Percentiles rank a stretch among this genome's conserved stretches.
Conservation (phyloP, 768 basidiomycete species). For the Phanerodontia chrysosporium region DNA sequence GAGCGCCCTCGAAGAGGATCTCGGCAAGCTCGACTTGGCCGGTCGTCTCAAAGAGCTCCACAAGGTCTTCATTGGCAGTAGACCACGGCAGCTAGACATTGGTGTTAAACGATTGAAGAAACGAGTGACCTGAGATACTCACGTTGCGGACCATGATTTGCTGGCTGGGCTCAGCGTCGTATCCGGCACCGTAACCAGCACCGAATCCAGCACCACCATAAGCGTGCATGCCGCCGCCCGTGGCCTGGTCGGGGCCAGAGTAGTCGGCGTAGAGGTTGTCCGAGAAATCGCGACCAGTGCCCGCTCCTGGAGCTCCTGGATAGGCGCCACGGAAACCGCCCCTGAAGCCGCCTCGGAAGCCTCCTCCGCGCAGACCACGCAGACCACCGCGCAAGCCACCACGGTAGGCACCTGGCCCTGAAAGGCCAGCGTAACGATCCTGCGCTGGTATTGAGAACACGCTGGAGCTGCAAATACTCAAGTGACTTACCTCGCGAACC, state of each 20-base stretch:
- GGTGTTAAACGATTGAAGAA: background rate
- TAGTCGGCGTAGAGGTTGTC: conserved; percentile 92
- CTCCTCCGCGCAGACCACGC: conserved; percentile 37
- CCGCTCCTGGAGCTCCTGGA: conserved; percentile 24
- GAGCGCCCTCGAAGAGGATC: conserved; percentile 87
- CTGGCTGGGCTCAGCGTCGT: conserved; percentile 88
- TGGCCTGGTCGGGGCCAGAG: conserved; percentile 74
- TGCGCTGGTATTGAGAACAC: conserved; percentile 22
- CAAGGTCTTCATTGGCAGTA: conserved; percentile 96
- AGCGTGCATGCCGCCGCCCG: conserved; percentile 26
- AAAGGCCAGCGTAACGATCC: conserved; percentile 87
- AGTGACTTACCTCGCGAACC: conserved; percentile 84
- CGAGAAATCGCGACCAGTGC: conserved; percentile 65
- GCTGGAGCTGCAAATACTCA: background rate
- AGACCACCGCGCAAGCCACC: conserved; percentile 55
- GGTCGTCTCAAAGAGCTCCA: conserved; percentile 97
- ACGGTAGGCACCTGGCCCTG: conserved; percentile 56
- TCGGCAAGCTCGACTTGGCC: conserved; percentile 94
- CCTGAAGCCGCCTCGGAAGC: conserved; percentile 50
- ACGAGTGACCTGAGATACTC: conserved; percentile 40
- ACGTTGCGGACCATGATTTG: conserved; percentile 99
- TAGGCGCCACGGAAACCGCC: conserved; percentile 51
- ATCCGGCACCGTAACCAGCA: conserved; percentile 34
- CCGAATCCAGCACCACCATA: conserved; percentile 31
- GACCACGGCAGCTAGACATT: conserved; percentile 86